Base-by-base conservation (phyloP, 108 stramenopile species). In the Skeletonema costatum region DNA sequence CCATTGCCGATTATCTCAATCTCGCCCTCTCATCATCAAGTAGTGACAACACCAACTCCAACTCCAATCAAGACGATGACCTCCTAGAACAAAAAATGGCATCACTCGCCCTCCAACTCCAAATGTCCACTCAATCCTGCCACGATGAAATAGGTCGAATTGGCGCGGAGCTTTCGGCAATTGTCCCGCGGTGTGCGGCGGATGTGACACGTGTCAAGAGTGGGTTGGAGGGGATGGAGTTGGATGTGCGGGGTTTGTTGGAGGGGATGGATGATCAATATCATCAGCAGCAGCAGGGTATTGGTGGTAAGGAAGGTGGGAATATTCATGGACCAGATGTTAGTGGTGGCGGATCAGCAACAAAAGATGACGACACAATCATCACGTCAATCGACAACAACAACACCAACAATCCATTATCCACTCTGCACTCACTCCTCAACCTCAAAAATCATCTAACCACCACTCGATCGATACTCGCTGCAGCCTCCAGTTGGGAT, bases 141-240 rank as follows among this genome's bases (percentile, higher is more conserved):
- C 93, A 94, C 64, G 93, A 94, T 70, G 93, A 94, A 35, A 94
- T 94, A 65, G 91, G 90, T 30, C 65, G 89, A 10, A 94, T 94
- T 60, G 93, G 91, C 31, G 91, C 91, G 5, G 93, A 94, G 70
- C 74, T 94, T 9, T 88, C 85, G 42, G 93, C 93, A n/a, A 90
- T 92, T 60, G 50, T 94, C 17, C 93, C 93, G 0, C 90, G 93
- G 12, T 92, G 91, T 79, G 86, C 87, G 12, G 88, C 93, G 59
- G 93, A 94, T 81, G 86, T 93, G 33, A 74, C 85, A 3, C 82
- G 92, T 14, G 60, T 93, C 0, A 79, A 86, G 17, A 86, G 88
- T 5, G 90, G 91, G 10, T 61, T 92, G 72, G 90, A 90, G 50
- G 87, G 89, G 38, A 86, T 92, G 81, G 73, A 77, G 33, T 44